Percentiles rank a stretch among this genome's conserved stretches.
Conservation (phyloP, 495 filamentous ascomycete species). For the Daldinia childiae region DNA sequence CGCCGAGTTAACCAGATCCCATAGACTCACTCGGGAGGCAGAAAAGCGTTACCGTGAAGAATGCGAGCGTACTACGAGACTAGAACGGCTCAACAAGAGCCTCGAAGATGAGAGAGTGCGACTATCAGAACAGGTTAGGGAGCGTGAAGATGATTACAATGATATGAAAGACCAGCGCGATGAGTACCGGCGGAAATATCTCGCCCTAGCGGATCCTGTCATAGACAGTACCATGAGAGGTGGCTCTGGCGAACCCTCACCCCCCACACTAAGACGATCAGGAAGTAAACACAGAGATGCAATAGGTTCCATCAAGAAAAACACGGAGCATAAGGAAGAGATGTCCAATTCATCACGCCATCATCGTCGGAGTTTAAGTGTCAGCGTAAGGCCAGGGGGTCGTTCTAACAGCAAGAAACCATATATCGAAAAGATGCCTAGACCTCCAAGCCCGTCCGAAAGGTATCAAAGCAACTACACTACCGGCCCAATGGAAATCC, state of each 20-base stretch:
- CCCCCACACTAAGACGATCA: constrained; percentile 19
- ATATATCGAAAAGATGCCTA: constrained; percentile 46
- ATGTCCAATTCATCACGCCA: constrained; percentile 23
- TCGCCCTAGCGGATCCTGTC: constrained; percentile 21
- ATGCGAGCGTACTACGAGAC: constrained; percentile 29
- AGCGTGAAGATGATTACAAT: constrained; percentile 17
- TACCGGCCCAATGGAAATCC: constrained; percentile 4
- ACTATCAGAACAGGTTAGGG: constrained; percentile 18
- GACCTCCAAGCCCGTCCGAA: constrained; percentile 8
- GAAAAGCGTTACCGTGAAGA: constrained; percentile 35
- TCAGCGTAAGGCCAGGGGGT: constrained; percentile 23
- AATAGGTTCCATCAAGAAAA: constrained; percentile 32
- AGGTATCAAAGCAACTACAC: constrained; percentile 26
- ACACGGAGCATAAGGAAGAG: constrained; percentile 24
- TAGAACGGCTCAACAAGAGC: constrained; percentile 28
- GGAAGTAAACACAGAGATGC: constrained; percentile 30
- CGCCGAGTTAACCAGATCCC: constrained; percentile 34
- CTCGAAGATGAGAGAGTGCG: constrained; percentile 29
- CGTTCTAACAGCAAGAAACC: constrained; percentile 38
- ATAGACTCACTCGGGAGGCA: constrained; percentile 28
- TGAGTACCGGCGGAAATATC: constrained; percentile 27
- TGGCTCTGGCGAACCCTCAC: constrained; percentile 35
- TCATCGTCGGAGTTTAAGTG: constrained; percentile 34
- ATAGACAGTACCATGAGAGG: constrained; percentile 31
- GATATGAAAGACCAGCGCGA: constrained; percentile 25